Conservation (phyloP, 2,329 filamentous ascomycete genomes). For the Emmonsia crescens region DNA sequence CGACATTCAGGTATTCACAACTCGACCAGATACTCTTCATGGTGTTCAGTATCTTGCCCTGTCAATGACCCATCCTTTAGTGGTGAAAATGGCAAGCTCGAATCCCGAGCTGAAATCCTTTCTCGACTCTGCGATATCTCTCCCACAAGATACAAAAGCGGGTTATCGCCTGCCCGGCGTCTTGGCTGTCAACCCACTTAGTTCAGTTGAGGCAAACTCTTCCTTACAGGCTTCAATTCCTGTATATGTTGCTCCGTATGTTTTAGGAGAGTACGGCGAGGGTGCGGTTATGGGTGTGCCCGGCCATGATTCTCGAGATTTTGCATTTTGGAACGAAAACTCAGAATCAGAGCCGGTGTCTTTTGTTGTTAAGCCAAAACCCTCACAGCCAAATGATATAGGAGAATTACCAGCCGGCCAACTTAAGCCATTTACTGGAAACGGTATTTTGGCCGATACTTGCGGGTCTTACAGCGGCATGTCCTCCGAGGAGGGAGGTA, state of each 20-base stretch:
- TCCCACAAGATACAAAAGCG: constrained; percentile 46
- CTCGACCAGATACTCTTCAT: constrained; percentile 74
- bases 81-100: constrained; percentile 47
- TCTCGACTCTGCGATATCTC: constrained; percentile 44
- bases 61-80: constrained; percentile 61
- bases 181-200: constrained; percentile 54
- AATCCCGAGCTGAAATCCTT: constrained; percentile 57
- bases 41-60: constrained; percentile 78
- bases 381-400: constrained; percentile 27
- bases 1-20: constrained; percentile 66
- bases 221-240: constrained; percentile 43
- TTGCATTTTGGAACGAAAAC: constrained; percentile 70
- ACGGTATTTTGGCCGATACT: constrained; percentile 56
- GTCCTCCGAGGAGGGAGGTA: constrained; percentile 51
- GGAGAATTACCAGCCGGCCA: constrained; percentile 33
- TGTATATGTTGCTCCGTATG: constrained; percentile 74
- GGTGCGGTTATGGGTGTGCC: constrained; percentile 90
- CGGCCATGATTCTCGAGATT: constrained; percentile 68
- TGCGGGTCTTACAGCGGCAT: constrained; percentile 56
- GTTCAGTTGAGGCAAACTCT: constrained; percentile 43
- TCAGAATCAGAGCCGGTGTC: constrained; percentile 49
- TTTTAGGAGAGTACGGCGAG: constrained; percentile 73
- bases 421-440: constrained; percentile 46
- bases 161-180: constrained; percentile 58
- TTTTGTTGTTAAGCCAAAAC: constrained; percentile 45